A percentile compares a stretch with the other conserved stretches of the same genome.
These are phyloP conservation scores for Phalaenopsis hybrid DNA, from an alignment of 116 monocot genomes.

Conservation along the genomic window DNA sequence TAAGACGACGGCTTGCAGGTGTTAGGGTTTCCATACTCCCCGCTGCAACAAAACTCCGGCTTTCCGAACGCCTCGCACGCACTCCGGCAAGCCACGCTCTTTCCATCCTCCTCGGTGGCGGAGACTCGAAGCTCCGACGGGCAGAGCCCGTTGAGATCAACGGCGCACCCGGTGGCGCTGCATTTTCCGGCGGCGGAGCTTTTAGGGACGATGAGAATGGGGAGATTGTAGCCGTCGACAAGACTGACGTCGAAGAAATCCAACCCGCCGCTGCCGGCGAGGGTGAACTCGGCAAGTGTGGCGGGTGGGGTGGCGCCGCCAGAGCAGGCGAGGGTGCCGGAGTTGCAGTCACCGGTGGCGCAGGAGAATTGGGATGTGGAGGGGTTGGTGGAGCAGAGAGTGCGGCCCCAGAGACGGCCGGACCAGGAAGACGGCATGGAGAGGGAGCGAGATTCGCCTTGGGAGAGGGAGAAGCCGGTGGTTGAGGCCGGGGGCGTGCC, in stretches of 20 bases:
- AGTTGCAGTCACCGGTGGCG: constrained; percentile 18
- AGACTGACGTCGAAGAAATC: constrained; percentile 24
- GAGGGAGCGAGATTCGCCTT: background rate
- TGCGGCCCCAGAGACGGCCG: constrained; percentile 20
- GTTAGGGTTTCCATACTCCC: constrained; percentile 46
- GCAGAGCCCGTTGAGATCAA: constrained; percentile 12
- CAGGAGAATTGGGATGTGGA: constrained; percentile 12
- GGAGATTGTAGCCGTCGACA: constrained; percentile 19
- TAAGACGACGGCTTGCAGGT: constrained; percentile 54
- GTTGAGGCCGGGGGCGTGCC: background rate
- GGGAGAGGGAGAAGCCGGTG: constrained; percentile 4
- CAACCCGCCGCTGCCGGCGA: constrained; percentile 5
- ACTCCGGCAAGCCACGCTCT: constrained; percentile 24
- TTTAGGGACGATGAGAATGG: constrained; percentile 9
- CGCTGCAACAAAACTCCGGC: constrained; percentile 72
- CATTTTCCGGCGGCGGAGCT: background rate
- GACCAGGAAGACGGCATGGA: constrained; percentile 5
- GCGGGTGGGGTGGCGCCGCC: constrained; percentile 14
- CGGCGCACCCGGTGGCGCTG: constrained; percentile 10
- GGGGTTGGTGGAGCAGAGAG: constrained; percentile 12
- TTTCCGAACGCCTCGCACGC: constrained; percentile 75
- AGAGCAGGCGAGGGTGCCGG: constrained; percentile 2
- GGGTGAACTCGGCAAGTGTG: constrained; percentile 17
- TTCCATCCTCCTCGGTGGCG: background rate
- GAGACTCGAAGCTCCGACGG: constrained; percentile 8